Evolutionary conservation across 306 rosid species (phyloP), one percentile per base, ranked within the genome.

Genomic region (Prunus armeniaca): DNA sequence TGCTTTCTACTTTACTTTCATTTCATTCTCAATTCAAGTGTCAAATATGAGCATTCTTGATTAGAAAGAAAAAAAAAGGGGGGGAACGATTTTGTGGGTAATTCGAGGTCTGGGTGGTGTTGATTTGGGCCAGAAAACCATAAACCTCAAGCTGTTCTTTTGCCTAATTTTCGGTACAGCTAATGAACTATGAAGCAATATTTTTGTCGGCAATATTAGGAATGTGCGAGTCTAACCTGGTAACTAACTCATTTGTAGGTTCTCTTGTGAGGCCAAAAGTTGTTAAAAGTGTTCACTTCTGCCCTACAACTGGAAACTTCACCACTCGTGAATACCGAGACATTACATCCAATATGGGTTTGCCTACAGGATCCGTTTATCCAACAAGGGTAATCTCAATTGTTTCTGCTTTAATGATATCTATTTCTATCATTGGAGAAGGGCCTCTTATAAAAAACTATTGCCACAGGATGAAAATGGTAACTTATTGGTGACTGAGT

Each of bases 181-280:
- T 24, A 25, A 12, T 60, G 65, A 24, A 13, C 34, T 13, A 2
- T 2, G 41, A 34, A 13, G 25, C 65, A 25, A 19, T 25, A 2
- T 25, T 27, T 41, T 57, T 54, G 45, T 67, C 28, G 45, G 52
- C 47, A 6, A 27, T 58, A 1, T 32, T 71, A 41, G 76, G 6
- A 52, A 30, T 72, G 62, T 73, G 18, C 30, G 20, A 68, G 64
- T 47, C 71, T 89, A 58, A 82, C 73, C 17, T 46, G 8, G 30
- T 75, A 27, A 43, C 5, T 64, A 62, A 22, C 76, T 76, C 74
- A 41, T 88, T 84, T 76, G 14, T 51, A 95, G 98, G 98, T 84
- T 95, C 98, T 50, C 98, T 92, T 72, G 99, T 95, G 66, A 87
- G 97, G 88, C 99, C 99, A 22, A 95, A 95, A 88, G 99, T 95